phyloP scores from a whole-genome alignment of 306 rosid species.

The Lupinus albus region DNA sequence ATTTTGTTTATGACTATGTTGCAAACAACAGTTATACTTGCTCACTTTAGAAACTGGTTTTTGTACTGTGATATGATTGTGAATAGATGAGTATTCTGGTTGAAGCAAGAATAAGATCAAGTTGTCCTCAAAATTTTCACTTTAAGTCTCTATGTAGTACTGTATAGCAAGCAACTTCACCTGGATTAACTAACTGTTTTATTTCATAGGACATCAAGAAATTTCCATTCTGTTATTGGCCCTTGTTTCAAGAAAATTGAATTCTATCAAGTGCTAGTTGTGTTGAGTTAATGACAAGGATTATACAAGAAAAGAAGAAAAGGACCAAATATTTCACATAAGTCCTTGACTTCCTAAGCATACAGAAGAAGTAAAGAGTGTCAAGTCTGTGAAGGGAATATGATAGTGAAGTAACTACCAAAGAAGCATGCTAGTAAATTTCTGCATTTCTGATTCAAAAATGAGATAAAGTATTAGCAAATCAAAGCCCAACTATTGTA shows the following conservation, averaged over 20 bases:
- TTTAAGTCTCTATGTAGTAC: too few species aligned
- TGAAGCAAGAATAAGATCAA: constrained; percentile 7
- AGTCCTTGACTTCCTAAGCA: constrained; percentile 2
- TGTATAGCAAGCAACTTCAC: too few species aligned
- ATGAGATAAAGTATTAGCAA: constrained; percentile 9
- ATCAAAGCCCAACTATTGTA: constrained; percentile 8
- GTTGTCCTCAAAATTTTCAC: constrained; percentile 35
- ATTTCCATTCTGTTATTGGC: neutral
- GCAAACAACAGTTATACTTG: constrained; percentile 82
- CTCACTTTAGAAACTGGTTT: constrained; percentile 16
- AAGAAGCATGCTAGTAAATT: constrained; percentile 4
- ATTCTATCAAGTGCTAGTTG: neutral
- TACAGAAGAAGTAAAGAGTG: neutral
- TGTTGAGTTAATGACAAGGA: neutral
- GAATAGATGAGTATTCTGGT: neutral
- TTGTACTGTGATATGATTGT: constrained; percentile 17
- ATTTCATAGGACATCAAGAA: too few species aligned
- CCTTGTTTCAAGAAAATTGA: constrained; percentile 17
- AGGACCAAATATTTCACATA: neutral
- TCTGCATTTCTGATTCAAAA: constrained; percentile 17
- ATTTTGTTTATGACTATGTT: constrained; percentile 79
- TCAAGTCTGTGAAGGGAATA: neutral
- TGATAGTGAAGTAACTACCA: neutral
- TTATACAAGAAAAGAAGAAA: neutral
- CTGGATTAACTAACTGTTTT: too few species aligned